Conservation (phyloP, 805 yeast species). For the Maudiozyma saulgeensis region DNA sequence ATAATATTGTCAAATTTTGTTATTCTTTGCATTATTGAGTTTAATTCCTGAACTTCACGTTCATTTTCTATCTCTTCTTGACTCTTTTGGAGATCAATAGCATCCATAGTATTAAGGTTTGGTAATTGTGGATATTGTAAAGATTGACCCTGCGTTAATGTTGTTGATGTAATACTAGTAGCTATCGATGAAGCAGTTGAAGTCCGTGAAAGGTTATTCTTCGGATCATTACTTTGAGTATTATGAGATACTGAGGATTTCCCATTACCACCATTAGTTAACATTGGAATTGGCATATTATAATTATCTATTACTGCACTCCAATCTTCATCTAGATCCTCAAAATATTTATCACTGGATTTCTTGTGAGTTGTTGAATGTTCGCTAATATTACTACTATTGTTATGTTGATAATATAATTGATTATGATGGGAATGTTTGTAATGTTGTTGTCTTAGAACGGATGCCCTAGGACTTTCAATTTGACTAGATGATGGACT, state of each 20-base stretch:
- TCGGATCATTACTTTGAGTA: conserved; percentile 1
- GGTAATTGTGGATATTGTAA: conserved; percentile 26
- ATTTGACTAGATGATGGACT: conserved; percentile 10
- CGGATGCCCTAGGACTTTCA: conserved; percentile 14
- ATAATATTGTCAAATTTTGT: conserved; percentile 58
- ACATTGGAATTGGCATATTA: conserved; percentile 27
- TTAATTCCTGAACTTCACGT: conserved; percentile 35
- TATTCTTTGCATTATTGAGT: conserved; percentile 52
- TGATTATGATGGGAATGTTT: conserved; percentile 9
- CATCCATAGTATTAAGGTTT: conserved; percentile 15
- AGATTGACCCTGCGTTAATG: conserved; percentile 1
- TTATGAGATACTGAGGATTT: conserved; percentile 4
- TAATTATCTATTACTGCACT: conserved; percentile 58
- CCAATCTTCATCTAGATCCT: conserved; percentile 88
- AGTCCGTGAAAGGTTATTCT: conserved; percentile 10
- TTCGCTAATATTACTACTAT: conserved; percentile 3
- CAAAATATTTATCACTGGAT: conserved; percentile 34
- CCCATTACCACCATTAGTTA: conserved; percentile 23
- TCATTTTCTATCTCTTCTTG: conserved; percentile 24
- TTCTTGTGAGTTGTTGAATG: conserved; percentile 11
- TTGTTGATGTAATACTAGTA: conserved; percentile 5
- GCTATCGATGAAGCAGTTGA: conserved; percentile 19
- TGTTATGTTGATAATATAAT: conserved; percentile 9
- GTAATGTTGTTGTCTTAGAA: conserved; percentile 7
- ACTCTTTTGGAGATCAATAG: conserved; percentile 13